These are phyloP conservation scores for Nicotiana tabacum DNA, from an alignment of 257 asterid genomes.

Conservation along the genomic window DNA sequence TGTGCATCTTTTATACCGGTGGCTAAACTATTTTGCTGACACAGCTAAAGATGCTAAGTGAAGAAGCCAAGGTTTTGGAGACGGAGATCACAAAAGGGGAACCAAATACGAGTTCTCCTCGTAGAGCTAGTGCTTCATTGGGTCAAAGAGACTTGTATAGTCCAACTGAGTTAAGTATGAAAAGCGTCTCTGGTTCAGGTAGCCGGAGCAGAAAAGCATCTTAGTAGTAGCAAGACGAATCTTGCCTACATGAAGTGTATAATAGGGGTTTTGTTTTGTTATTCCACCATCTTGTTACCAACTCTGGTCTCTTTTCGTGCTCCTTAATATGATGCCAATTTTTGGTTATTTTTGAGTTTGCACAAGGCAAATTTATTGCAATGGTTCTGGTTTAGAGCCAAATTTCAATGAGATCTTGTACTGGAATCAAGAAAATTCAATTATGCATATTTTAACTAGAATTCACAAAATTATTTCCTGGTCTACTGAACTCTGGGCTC, in stretches of 20 bases:
- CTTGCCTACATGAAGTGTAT: not conserved
- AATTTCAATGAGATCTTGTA: constrained; percentile 12
- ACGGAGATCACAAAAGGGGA: constrained; percentile 38
- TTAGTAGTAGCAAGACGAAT: constrained; percentile 8
- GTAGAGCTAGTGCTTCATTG: constrained; percentile 42
- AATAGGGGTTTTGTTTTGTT: constrained; percentile 1
- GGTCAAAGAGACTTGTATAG: constrained; percentile 58
- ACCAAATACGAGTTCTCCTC: constrained; percentile 45
- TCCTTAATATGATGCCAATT: constrained; percentile 4
- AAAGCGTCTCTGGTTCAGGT: constrained; percentile 33
- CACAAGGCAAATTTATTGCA: not conserved
- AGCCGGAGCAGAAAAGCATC: constrained; percentile 48
- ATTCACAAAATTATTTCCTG: no score
- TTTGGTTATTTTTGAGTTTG: constrained; percentile 2
- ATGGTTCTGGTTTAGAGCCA: not conserved
- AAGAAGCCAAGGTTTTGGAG: constrained; percentile 70
- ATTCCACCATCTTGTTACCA: not conserved
- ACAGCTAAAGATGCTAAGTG: constrained; percentile 68
- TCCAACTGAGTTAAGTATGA: constrained; percentile 33
- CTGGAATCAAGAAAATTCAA: not conserved
- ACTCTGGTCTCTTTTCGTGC: constrained; percentile 11
- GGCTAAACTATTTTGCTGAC: constrained; percentile 12
- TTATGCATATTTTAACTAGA: no score
- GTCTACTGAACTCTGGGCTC: no score
- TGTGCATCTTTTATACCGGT: not conserved